Conservation (phyloP, 306 rosid genomes). For the Castanea mollissima region DNA sequence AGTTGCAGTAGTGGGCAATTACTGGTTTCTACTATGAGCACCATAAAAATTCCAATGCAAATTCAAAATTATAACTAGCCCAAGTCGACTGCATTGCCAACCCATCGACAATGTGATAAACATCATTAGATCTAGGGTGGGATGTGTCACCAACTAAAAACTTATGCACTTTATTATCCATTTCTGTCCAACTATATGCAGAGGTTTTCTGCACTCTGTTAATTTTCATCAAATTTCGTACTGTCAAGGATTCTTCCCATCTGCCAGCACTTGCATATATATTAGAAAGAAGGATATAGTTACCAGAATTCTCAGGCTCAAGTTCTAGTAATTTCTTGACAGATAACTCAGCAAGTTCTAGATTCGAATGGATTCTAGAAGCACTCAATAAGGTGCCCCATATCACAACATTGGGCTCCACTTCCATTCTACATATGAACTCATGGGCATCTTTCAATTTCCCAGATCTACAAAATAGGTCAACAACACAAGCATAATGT, state of each 20-base stretch:
- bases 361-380: not conserved
- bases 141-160: conserved; percentile 2
- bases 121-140: not conserved
- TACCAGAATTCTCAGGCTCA: conserved; percentile 1
- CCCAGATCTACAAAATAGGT: conserved; percentile 5
- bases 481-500: conserved; percentile 2
- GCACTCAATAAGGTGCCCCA: conserved; percentile 5
- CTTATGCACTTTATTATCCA: not conserved
- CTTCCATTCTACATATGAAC: not conserved
- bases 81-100: not conserved
- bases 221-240: not conserved
- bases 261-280: not conserved
- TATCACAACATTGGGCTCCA: not conserved
- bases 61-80: not conserved
- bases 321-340: not conserved
- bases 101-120: not conserved
- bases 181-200: not conserved
- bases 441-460: not conserved
- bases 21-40: not conserved
- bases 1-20: not conserved
- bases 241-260: not conserved
- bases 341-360: not conserved
- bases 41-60: not conserved
- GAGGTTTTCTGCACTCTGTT: not conserved
- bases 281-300: not conserved